Base-by-base conservation (phyloP, 768 basidiomycete genomes). In the Sarcodon sp. region DNA sequence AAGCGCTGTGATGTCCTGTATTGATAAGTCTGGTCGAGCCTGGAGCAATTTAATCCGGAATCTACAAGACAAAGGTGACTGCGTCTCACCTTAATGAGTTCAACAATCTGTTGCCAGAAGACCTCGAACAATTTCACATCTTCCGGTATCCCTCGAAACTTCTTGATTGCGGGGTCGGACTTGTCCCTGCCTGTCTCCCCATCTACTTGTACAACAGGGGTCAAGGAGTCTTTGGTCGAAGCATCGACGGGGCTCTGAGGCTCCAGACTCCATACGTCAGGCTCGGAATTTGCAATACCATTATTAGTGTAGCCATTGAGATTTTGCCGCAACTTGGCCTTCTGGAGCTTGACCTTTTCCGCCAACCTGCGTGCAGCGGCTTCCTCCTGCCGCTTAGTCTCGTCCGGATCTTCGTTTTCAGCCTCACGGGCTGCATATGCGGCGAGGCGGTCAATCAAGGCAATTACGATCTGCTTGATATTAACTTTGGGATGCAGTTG, bases 41-140 rank as follows among this genome's bases (percentile, higher is more conserved):
- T 94, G 59, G 3, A 16, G 43, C 43, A 13, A 32, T 9, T 32
- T 33, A 33, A 41, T 36, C 61, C 41, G 13, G 27, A 21, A 1
- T 32, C 16, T 31, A 50, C 12, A 0, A 11, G 33, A 39, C 2
- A 16, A n/a, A 50, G 18, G 11, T 9, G 33, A 32, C 21, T 47
- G 11, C 39, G 7, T 60, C 75, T 15, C 55, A 89, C 92, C 78
- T 93, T 96, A 71, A 99, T 93, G 27, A 99, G 77, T 61, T 96
- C 86, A 9, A 98, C 93, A 5, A 98, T 90, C 62, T 99, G 96
- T 53, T 87, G 83, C 94, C 96, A 99, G 62, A 98, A 99, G 9
- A 98, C 92, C 61, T 99, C 96, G 53, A 99, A 99, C 46, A 99
- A 66, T 59, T 85, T 88, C 18, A 96, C 96, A 54, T 97, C 76